Conservation (phyloP, 2,329 filamentous ascomycete genomes). For the Fusarium floridanum region DNA sequence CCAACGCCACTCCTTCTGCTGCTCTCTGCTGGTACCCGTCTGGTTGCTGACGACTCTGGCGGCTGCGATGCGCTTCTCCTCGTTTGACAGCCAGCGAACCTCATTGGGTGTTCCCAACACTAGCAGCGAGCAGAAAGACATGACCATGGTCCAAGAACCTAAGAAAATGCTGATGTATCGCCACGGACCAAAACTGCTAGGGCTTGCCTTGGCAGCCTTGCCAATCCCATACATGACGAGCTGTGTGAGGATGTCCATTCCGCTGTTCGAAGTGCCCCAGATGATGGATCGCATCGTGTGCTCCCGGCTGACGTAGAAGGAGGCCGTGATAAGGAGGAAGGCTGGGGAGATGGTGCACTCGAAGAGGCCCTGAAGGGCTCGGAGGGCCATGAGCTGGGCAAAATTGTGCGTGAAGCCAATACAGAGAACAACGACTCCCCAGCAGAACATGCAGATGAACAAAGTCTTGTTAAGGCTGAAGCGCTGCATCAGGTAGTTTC, state of each 20-base stretch:
- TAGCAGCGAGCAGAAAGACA: conserved; percentile 40
- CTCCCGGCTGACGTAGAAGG: conserved; percentile 50
- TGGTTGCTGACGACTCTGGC: conserved; percentile 47
- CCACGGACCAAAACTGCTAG: conserved; percentile 32
- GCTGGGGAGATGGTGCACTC: conserved; percentile 49
- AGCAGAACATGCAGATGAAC: not conserved
- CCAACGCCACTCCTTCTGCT: conserved; percentile 45
- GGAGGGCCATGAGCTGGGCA: conserved; percentile 45
- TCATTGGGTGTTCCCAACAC: conserved; percentile 49
- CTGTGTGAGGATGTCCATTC: conserved; percentile 49
- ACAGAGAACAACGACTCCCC: not conserved
- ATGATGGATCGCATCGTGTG: conserved; percentile 49
- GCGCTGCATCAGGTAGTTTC: conserved; percentile 51
- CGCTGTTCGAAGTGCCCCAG: conserved; percentile 50
- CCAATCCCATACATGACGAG: conserved; percentile 46
- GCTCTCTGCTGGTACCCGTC: conserved; percentile 45
- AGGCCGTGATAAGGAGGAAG: conserved; percentile 49
- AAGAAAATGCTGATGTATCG: conserved; percentile 41
- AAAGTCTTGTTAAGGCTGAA: conserved; percentile 51
- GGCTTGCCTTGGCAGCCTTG: conserved; percentile 37
- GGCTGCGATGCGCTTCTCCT: conserved; percentile 48
- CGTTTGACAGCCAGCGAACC: conserved; percentile 47
- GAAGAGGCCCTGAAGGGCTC: conserved; percentile 47
- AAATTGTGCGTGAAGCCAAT: not conserved
- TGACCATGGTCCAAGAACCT: conserved; percentile 44